A percentile compares a stretch with the other conserved stretches of the same genome.
phyloP scores from a whole-genome alignment of 2,329 filamentous ascomycete genomes.

The Exophiala alcalophila region DNA sequence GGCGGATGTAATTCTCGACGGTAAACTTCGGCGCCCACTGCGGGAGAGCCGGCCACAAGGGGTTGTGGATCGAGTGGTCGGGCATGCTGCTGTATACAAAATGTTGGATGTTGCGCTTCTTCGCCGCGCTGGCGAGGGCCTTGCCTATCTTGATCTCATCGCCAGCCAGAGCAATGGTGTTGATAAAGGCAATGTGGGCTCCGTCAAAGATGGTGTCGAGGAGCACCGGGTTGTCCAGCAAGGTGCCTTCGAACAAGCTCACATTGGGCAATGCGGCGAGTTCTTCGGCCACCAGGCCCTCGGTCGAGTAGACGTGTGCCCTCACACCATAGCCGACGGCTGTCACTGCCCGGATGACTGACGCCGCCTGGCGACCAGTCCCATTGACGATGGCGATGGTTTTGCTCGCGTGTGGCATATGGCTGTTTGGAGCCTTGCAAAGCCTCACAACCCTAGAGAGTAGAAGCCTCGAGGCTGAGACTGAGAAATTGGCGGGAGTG shows the following conservation, averaged over 20 bases:
- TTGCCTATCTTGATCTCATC: constrained; percentile 89
- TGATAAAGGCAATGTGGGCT: constrained; percentile 89
- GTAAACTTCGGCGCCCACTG: constrained; percentile 91
- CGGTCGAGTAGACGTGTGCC: constrained; percentile 82
- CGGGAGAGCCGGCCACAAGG: constrained; percentile 76
- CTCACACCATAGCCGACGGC: constrained; percentile 91
- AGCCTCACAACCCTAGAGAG: background rate
- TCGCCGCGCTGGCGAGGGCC: constrained; percentile 83
- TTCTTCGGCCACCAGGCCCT: constrained; percentile 84
- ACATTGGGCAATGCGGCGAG: constrained; percentile 79
- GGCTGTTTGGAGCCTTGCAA: constrained; percentile 6
- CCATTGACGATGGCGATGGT: constrained; percentile 94
- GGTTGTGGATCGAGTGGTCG: constrained; percentile 78
- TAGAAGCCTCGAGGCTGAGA: constrained; percentile 1
- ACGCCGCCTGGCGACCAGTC: constrained; percentile 91
- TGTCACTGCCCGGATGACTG: constrained; percentile 87
- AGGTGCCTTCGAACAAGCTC: constrained; percentile 63
- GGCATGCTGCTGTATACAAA: constrained; percentile 98
- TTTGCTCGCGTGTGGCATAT: constrained; percentile 47
- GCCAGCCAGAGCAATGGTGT: constrained; percentile 87
- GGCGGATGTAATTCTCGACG: constrained; percentile 84
- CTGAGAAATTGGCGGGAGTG: constrained; percentile 2
- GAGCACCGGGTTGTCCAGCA: constrained; percentile 68
- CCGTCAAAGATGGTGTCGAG: constrained; percentile 77
- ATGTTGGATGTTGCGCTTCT: constrained; percentile 73